Percentiles rank a stretch among this genome's conserved stretches.
Evolutionary conservation across 768 basidiomycete species (phyloP).

Genomic region (Neoboletus magnificus): DNA sequence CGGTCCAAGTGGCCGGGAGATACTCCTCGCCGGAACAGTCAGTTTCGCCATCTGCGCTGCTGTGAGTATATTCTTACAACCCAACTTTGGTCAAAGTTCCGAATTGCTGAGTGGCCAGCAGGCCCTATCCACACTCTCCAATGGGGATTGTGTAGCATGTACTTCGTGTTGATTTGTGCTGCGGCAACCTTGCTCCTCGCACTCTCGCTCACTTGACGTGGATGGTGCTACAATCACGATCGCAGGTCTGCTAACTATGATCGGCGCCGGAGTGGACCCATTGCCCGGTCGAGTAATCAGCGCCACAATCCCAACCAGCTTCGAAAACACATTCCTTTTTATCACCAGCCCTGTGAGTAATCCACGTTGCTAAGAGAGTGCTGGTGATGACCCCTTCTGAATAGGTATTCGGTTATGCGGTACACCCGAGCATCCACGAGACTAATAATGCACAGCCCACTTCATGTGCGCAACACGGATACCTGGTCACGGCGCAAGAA

Average conservation of each 20-base stretch:
- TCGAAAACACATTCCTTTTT: constrained; percentile 32
- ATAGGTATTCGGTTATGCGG: constrained; percentile 5
- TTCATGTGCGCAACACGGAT: constrained; percentile 40
- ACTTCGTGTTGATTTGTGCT: constrained; percentile 46
- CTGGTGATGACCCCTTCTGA: neutral
- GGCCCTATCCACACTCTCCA: constrained; percentile 46
- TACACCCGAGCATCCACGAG: neutral
- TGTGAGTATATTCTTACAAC: neutral
- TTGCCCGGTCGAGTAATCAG: constrained; percentile 29
- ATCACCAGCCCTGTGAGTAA: constrained; percentile 3
- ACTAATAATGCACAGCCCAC: constrained; percentile 36
- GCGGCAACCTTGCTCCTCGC: constrained; percentile 8
- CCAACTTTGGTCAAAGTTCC: neutral
- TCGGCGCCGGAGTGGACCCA: constrained; percentile 47
- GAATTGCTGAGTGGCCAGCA: constrained; percentile 48
- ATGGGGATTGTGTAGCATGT: constrained; percentile 46
- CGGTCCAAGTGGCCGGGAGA: constrained; percentile 1
- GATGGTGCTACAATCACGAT: constrained; percentile 41
- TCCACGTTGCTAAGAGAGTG: neutral
- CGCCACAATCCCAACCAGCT: constrained; percentile 38
- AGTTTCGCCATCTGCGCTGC: constrained; percentile 1
- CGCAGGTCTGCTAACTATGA: constrained; percentile 49
- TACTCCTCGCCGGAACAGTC: constrained; percentile 1
- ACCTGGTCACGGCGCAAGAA: neutral
- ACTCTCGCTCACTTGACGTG: constrained; percentile 39